Evolutionary conservation across 148 eudicot species (phyloP).

Genomic region (Rhododendron vialii): DNA sequence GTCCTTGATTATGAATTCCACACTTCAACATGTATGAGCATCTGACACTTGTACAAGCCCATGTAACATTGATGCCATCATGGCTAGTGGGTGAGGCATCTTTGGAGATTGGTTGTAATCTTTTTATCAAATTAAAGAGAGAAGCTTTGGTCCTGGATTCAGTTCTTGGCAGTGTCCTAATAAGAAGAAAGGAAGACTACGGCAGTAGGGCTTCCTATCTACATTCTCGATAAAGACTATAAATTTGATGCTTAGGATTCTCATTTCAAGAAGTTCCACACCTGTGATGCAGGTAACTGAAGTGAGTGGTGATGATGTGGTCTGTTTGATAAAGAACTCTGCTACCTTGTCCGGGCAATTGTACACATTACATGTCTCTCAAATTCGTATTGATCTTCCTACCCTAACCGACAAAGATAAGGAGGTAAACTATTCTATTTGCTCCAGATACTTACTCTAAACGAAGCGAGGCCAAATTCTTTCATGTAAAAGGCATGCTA

Average conservation of each 20-base stretch:
- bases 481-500: background rate
- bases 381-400: slow-evolving; percentile 82
- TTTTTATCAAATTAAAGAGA: background rate
- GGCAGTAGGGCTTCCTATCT: background rate
- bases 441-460: background rate
- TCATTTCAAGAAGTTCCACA: background rate
- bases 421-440: slow-evolving; percentile 30
- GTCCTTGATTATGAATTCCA: background rate
- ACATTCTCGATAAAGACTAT: background rate
- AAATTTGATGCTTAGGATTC: slow-evolving; percentile 5
- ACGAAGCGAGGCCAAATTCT: background rate
- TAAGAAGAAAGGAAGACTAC: background rate
- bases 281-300: slow-evolving; percentile 60
- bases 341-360: slow-evolving; percentile 77
- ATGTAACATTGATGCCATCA: background rate
- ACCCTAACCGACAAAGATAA: slow-evolving; percentile 86
- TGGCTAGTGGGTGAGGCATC: background rate
- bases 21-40: background rate
- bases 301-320: slow-evolving; percentile 68
- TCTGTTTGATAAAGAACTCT: slow-evolving; percentile 78
- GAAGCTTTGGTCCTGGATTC: background rate
- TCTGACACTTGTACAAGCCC: background rate
- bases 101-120: background rate
- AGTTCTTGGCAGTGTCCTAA: background rate
- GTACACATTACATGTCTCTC: slow-evolving; percentile 87